phyloP scores from a whole-genome alignment of 148 eudicot genomes.

The Drosera capensis region DNA sequence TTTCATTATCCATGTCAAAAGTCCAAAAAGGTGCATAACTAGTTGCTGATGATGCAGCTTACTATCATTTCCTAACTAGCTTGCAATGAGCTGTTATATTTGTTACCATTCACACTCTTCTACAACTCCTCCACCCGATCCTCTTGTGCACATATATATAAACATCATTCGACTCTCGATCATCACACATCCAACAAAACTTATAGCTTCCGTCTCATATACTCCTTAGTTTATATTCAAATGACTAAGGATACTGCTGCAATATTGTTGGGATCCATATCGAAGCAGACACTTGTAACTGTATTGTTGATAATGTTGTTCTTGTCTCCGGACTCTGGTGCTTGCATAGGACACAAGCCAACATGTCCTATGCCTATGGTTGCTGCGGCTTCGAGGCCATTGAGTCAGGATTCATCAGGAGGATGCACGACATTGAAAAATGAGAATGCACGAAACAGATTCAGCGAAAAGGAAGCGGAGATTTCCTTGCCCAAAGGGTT shows the following conservation, averaged over 20 bases:
- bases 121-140: constrained; percentile 1
- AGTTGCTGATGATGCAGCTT: neutral
- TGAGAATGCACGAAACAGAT: neutral
- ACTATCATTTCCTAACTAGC: no score
- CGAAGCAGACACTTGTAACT: no score
- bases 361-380: neutral
- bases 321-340: constrained; percentile 2
- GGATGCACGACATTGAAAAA: constrained; percentile 7
- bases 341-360: neutral
- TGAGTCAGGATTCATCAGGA: neutral
- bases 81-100: constrained; percentile 16
- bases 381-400: constrained; percentile 10
- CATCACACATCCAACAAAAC: constrained; percentile 4
- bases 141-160: neutral
- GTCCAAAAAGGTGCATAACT: neutral
- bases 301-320: constrained; percentile 7
- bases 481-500: constrained; percentile 28
- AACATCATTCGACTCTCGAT: neutral
- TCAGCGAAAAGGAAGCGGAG: constrained; percentile 10
- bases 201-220: neutral
- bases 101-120: constrained; percentile 15
- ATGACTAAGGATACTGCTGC: neutral
- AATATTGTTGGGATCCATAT: no score
- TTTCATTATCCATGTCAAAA: neutral
- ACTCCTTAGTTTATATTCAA: neutral